Evolutionary conservation across 345 rosid genomes (phyloP).

Genomic region (Euphorbia peplus): DNA sequence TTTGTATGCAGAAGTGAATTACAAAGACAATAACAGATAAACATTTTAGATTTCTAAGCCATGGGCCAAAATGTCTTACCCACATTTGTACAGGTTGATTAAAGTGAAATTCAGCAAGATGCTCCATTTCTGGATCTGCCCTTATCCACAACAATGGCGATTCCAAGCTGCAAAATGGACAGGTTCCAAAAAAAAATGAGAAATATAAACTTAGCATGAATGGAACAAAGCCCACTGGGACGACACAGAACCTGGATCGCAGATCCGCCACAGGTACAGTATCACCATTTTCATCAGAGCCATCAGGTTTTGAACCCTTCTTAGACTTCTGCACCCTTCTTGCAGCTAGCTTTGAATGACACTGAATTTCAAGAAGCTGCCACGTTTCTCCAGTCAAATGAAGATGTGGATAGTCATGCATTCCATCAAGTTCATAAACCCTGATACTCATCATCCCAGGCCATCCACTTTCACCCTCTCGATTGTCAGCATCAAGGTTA

Average conservation of each 20-base stretch:
- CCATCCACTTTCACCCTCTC: slow-evolving; percentile 89
- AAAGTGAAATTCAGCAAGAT: slow-evolving; percentile 90
- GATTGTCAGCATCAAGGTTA: slow-evolving; percentile 70
- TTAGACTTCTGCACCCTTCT: slow-evolving; percentile 92
- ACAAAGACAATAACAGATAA: background rate
- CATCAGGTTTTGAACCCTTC: slow-evolving; percentile 90
- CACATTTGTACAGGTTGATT: slow-evolving; percentile 99
- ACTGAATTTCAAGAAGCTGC: slow-evolving; percentile 95
- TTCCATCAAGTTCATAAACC: slow-evolving; percentile 90
- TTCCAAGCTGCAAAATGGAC: slow-evolving; percentile 61
- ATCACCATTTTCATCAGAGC: slow-evolving; percentile 88
- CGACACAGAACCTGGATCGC: slow-evolving; percentile 63
- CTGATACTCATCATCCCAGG: slow-evolving; percentile 99
- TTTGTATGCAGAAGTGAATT: background rate
- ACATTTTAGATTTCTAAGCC: background rate
- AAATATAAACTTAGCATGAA: slow-evolving; percentile 21
- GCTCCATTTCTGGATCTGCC: slow-evolving; percentile 99
- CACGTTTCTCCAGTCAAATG: slow-evolving; percentile 92
- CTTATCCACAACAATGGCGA: slow-evolving; percentile 94
- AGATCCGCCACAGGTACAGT: slow-evolving; percentile 48
- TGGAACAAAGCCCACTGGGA: background rate
- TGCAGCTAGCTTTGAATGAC: slow-evolving; percentile 91
- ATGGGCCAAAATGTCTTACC: slow-evolving; percentile 44
- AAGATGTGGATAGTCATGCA: slow-evolving; percentile 91
- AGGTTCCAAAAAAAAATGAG: slow-evolving; percentile 7